Evolutionary conservation across 2,329 filamentous ascomycete species (phyloP), one percentile per base, ranked within the genome.

Genomic region (Cercospora sp.): DNA sequence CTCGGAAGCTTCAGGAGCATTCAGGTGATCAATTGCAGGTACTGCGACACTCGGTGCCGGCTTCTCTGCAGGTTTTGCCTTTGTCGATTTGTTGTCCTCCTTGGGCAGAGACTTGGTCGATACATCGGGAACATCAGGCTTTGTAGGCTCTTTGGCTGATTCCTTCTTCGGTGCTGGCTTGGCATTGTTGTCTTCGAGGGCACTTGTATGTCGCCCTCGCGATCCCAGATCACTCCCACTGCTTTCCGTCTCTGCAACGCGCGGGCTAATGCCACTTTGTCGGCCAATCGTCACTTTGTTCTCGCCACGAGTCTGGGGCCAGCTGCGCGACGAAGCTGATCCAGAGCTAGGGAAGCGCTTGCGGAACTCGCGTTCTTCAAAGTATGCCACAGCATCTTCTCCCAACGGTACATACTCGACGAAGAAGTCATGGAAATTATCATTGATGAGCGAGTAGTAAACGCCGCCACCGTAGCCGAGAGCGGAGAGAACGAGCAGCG

Each of bases 381-480:
- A 90, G 82, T 97, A 98, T 28, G 97, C 88, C 57, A 99, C 94
- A 18, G 91, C 91, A 79, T 97, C 92, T 82, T 99, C 95, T 76
- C 94, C 95, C 74, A 91, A 97, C 24, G 95, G 95, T 18, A 99
- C 83, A 80, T 94, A 99, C 82, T 97, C 94, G 76, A 94, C 98
- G 83, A 99, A 99, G 85, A 97, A 95, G 81, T 99, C 95, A 82
- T 99, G 94, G 87, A 98, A 99, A 82, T 93, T 97, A 84, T 99
- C 95, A 78, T 91, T 97, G 81, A 95, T 87, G 72, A 97, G 89
- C 65, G 95, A 94, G 81, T 97, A 95, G 85, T 91, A 97, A 65
- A 97, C 90, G 73, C 94, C 93, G 72, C 93, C 93, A 66, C 87
- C 91, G 76, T 97, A 99, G 45, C 91, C 89, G 55, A 96, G 81